phyloP scores from a whole-genome alignment of 2,329 filamentous ascomycete species.

The Colletotrichum caudatum region DNA sequence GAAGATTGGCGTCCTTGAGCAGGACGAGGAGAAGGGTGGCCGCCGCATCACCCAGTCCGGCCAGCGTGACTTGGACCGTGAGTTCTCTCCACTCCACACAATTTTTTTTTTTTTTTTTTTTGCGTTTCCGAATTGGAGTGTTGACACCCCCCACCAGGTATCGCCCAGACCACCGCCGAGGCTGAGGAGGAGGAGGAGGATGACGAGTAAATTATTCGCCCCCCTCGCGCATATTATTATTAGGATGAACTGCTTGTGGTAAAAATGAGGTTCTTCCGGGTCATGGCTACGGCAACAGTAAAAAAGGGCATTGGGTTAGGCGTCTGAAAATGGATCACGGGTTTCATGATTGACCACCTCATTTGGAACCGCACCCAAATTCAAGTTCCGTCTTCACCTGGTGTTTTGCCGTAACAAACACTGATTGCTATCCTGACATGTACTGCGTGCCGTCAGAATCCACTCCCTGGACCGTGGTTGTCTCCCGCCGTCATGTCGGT shows the following conservation, averaged over 20 bases:
- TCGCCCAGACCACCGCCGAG: slow-evolving; percentile 84
- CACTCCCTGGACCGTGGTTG: too few species aligned
- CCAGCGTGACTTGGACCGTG: slow-evolving; percentile 98
- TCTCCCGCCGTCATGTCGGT: not conserved
- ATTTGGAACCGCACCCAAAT: slow-evolving; percentile 30
- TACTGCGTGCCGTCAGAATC: not conserved
- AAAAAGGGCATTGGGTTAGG: slow-evolving; percentile 36
- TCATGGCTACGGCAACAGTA: slow-evolving; percentile 26
- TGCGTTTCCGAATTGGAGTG: not conserved
- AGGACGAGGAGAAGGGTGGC: slow-evolving; percentile 98
- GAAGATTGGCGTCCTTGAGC: slow-evolving; percentile 99
- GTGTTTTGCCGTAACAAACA: slow-evolving; percentile 1
- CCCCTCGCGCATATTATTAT: not conserved
- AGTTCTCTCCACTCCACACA: slow-evolving; percentile 43
- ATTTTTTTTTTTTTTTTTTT: not conserved
- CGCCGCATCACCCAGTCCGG: slow-evolving; percentile 97
- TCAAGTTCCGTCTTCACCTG: slow-evolving; percentile 33
- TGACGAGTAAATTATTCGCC: slow-evolving; percentile 69
- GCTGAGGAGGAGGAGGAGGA: slow-evolving; percentile 77
- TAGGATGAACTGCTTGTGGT: slow-evolving; percentile 24
- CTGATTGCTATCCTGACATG: not conserved
- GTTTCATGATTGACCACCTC: slow-evolving; percentile 34
- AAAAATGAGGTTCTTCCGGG: slow-evolving; percentile 27
- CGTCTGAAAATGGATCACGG: slow-evolving; percentile 41
- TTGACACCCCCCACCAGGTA: slow-evolving; percentile 58